Conservation (phyloP, 305 asterid species). For the Lippia alba region DNA sequence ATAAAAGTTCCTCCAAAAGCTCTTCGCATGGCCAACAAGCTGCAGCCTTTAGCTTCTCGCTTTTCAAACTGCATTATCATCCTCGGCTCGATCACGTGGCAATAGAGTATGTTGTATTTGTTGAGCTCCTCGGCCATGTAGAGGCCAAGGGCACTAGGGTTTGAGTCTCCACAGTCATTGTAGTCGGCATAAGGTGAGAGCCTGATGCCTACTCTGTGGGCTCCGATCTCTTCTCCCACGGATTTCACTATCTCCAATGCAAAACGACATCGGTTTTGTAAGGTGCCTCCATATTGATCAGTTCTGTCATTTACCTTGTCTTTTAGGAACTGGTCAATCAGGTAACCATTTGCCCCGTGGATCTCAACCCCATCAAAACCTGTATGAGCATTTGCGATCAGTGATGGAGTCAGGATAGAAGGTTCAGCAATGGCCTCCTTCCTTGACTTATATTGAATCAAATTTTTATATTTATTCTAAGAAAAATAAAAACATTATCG, state of each 20-base stretch:
- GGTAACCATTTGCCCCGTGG: slow-evolving; percentile 44
- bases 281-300: slow-evolving; percentile 43
- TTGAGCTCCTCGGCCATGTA: slow-evolving; percentile 44
- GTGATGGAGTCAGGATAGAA: too few relatives aligned
- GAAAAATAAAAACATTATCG: too few relatives aligned
- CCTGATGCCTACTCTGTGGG: slow-evolving; percentile 47
- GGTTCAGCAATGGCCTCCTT: too few relatives aligned
- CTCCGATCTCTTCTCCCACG: slow-evolving; percentile 35
- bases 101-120: slow-evolving; percentile 38
- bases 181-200: slow-evolving; percentile 21
- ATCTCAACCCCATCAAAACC: slow-evolving; percentile 51
- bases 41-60: slow-evolving; percentile 10
- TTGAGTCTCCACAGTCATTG: slow-evolving; percentile 40
- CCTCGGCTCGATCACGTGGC: slow-evolving; percentile 53
- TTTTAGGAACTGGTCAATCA: slow-evolving; percentile 42
- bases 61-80: slow-evolving; percentile 31
- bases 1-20: slow-evolving; percentile 45
- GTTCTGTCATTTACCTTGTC: slow-evolving; percentile 34
- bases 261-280: slow-evolving; percentile 45
- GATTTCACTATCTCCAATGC: slow-evolving; percentile 40
- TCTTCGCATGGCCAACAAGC: slow-evolving; percentile 40
- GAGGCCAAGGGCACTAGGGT: slow-evolving; percentile 42
- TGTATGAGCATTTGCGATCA: neutral
- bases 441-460: too few relatives aligned
- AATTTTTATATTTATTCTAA: too few relatives aligned